Evolutionary conservation across 352 stramenopile species (phyloP).

Genomic region (Globisporangium recalcitrans): DNA sequence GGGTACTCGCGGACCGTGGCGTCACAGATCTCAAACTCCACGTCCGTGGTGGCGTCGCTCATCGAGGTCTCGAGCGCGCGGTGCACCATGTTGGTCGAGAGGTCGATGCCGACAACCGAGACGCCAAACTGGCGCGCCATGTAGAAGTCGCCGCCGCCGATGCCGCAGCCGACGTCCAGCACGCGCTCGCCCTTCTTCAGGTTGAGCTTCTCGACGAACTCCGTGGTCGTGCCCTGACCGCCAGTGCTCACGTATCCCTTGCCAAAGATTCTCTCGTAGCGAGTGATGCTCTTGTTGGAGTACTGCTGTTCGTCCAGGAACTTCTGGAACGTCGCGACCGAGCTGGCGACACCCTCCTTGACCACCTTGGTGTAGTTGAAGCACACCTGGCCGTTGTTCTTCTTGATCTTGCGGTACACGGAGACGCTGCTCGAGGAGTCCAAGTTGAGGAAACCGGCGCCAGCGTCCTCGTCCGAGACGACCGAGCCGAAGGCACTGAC

Average conservation of each 20-base stretch:
- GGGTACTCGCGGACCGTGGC: slow-evolving; percentile 55
- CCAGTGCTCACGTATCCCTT: slow-evolving; percentile 68
- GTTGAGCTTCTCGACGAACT: slow-evolving; percentile 66
- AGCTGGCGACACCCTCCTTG: slow-evolving; percentile 33
- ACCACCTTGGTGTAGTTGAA: slow-evolving; percentile 61
- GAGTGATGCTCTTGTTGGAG: slow-evolving; percentile 61
- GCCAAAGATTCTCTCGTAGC: slow-evolving; percentile 76
- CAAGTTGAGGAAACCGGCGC: slow-evolving; percentile 52
- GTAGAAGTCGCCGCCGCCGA: slow-evolving; percentile 88
- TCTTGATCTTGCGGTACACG: slow-evolving; percentile 72
- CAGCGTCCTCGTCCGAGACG: slow-evolving; percentile 34
- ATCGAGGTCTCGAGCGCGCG: slow-evolving; percentile 62
- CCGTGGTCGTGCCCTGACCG: slow-evolving; percentile 56
- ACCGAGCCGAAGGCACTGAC: slow-evolving; percentile 46
- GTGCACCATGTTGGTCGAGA: slow-evolving; percentile 76
- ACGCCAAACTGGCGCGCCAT: slow-evolving; percentile 87
- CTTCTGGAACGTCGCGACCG: slow-evolving; percentile 56
- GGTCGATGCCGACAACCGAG: slow-evolving; percentile 65
- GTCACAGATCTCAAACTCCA: slow-evolving; percentile 72
- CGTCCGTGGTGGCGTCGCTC: slow-evolving; percentile 36
- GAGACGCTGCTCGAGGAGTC: slow-evolving; percentile 59
- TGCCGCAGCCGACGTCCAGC: slow-evolving; percentile 89
- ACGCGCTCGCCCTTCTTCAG: slow-evolving; percentile 58
- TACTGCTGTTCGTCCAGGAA: slow-evolving; percentile 73
- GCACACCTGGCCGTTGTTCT: slow-evolving; percentile 79